Percentiles rank a stretch among this genome's conserved stretches.
Evolutionary conservation across 495 filamentous ascomycete genomes (phyloP).

Genomic region (Lasiosphaeria ovina): DNA sequence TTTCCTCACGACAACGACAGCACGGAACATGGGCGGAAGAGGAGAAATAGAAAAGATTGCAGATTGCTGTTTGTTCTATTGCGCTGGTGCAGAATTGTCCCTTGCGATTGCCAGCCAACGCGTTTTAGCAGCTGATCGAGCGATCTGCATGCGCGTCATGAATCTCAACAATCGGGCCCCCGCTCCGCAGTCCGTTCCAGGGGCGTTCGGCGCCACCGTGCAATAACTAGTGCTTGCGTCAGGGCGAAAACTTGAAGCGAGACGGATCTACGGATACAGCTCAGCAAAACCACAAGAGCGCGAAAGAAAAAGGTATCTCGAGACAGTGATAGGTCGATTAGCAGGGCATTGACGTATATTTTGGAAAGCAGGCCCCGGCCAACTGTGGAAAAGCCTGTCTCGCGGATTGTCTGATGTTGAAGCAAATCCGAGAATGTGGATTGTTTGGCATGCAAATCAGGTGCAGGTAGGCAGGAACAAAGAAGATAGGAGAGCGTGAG

Average conservation of each 20-base stretch:
- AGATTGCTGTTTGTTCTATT: background rate
- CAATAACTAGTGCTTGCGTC: background rate
- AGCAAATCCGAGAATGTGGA: too few species aligned
- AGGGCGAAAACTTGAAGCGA: background rate
- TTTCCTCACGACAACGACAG: background rate
- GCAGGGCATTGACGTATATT: too few species aligned
- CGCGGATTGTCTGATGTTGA: too few species aligned
- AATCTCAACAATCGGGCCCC: slow-evolving; percentile 18
- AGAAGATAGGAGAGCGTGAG: background rate
- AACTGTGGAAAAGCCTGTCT: too few species aligned
- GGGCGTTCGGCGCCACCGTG: slow-evolving; percentile 22
- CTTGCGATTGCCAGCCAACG: slow-evolving; percentile 12
- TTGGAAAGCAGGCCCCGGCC: too few species aligned
- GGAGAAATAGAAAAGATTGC: slow-evolving; percentile 5
- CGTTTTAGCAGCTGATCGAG: slow-evolving; percentile 15
- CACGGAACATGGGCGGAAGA: slow-evolving; percentile 6
- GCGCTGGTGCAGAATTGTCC: background rate
- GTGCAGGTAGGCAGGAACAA: background rate
- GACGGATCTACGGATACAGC: too few species aligned
- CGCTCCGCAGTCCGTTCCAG: slow-evolving; percentile 12
- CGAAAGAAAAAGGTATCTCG: too few species aligned
- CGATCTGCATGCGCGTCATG: slow-evolving; percentile 28
- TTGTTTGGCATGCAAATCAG: too few species aligned
- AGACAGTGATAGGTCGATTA: too few species aligned
- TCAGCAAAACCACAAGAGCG: too few species aligned